Evolutionary conservation across 352 stramenopile species (phyloP).

Genomic region (Globisporangium recalcitrans): DNA sequence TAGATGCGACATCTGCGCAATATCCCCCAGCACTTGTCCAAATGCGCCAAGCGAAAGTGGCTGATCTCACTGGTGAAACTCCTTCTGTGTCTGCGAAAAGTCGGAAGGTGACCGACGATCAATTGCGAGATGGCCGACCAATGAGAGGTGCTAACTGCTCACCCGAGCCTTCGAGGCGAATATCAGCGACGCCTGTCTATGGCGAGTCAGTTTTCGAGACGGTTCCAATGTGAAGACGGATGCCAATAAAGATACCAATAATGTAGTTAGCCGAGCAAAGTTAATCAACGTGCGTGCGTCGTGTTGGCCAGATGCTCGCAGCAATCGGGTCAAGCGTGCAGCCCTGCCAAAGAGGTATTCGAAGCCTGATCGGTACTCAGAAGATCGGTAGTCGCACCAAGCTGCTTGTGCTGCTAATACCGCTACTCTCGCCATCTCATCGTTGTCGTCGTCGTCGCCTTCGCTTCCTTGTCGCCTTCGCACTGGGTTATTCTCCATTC

Average conservation of each 20-base stretch:
- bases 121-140: not conserved
- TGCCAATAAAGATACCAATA: not conserved
- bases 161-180: not conserved
- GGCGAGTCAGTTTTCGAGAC: not conserved
- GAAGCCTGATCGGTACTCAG: not conserved
- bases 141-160: not conserved
- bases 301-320: not conserved
- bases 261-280: not conserved
- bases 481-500: not conserved
- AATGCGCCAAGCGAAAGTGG: not conserved
- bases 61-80: not conserved
- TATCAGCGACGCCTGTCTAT: no score
- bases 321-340: not conserved
- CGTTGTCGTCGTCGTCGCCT: not conserved
- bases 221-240: not conserved
- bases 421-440: not conserved
- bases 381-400: not conserved
- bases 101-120: not conserved
- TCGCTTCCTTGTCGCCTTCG: not conserved
- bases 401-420: not conserved
- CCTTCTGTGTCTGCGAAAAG: not conserved
- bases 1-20: slow-evolving; percentile 1
- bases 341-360: not conserved
- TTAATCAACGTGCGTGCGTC: not conserved
- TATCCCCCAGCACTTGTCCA: not conserved